Evolutionary conservation across 1,284 basidiomycete genomes (phyloP), one percentile per base, ranked within the genome.

Genomic region (Ceratobasidium theobromae): DNA sequence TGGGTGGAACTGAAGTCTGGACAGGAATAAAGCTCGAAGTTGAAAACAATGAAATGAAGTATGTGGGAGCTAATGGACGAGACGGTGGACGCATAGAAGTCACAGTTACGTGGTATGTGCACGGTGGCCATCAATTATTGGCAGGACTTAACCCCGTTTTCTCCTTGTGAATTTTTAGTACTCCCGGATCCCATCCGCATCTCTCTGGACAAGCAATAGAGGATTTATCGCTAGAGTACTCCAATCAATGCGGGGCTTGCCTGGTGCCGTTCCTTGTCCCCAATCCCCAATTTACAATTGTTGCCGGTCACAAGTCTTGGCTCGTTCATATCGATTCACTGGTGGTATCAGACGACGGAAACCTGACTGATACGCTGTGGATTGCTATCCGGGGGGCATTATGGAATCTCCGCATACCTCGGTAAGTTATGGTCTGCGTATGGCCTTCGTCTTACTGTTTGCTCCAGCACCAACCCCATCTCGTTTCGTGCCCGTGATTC

Each of bases 391-490:
- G 86, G 11, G 87, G 87, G 0, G 89, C 89, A 0, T 75, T 93
- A 11, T 89, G 85, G 82, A 89, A 93, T 70, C 88, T 89, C 16
- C 87, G 83, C 66, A 87, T 93, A 0, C 91, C 91, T 4, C 77
- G 60, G 83, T 35, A 92, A 90, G 51, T 79, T 83, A 38, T 78
- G 79, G 3, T 80, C 90, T 0, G 84, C 87, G 69, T 91, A 88
- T 54, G 53, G 52, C 21, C 48, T 58, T 25, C 46, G 60, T 9
- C 30, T 43, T 23, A 67, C 38, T 14, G 8, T 12, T 52, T 38
- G 21, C 16, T 38, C 14, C 12, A 64, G 60, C 4, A 64, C 60
- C n/a, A 64, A 53, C 33, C 60, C 60, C 1, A 49, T 64, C 6
- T 64, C 60, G 28, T 64, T 64, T 64, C 60, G 60, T 23, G 38